Base-by-base conservation (phyloP, 352 stramenopile species). In the Globisporangium echinulatum region DNA sequence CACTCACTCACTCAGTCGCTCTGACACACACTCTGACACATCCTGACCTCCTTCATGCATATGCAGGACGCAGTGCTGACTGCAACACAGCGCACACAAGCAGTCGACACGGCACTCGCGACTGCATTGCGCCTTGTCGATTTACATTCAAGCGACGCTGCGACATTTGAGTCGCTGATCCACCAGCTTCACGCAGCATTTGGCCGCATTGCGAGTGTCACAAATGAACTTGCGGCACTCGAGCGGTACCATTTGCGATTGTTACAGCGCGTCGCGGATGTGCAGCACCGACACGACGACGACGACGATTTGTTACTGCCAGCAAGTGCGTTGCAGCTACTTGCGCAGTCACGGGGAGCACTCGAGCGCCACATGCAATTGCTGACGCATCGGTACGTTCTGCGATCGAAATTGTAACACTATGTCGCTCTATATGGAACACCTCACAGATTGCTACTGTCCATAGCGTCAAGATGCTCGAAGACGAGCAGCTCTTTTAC, bases 401-500 rank as follows among this genome's bases (percentile, higher is more conserved):
- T 85, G 53, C 9, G 10, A 19, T 19, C 25, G 4, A 42, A 0
- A 5, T 43, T 25, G 33, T 33, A 8, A 7, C n/a, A 15, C 5
- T 19, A 4, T 11, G 4, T 17, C 11, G 4, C 43, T 48, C 11
- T 17, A n/a, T 5, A 13, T 15, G 9, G 42, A 33, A 17, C 46
- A 11, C 17, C 1, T 36, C 17, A 5, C 19, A 36, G 17, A n/a
- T 0, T 25, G 8, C n/a, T 38, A 37, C 19, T n/a, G 15, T 49
- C 54, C n/a, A n/a, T 49, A 83, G 72, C 38, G 43, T 90, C 7
- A 67, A 87, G 57, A 79, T 87, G 68, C 52, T 79, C 14, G 69
- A 84, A 44, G 68, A 89, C 38, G 75, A 90, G 62, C 69, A 72
- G 43, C 54, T 81, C 8, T 87, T 88, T 14, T 87, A 87, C 71